Conservation (phyloP, 306 rosid species). For the Vigna trinervia region DNA sequence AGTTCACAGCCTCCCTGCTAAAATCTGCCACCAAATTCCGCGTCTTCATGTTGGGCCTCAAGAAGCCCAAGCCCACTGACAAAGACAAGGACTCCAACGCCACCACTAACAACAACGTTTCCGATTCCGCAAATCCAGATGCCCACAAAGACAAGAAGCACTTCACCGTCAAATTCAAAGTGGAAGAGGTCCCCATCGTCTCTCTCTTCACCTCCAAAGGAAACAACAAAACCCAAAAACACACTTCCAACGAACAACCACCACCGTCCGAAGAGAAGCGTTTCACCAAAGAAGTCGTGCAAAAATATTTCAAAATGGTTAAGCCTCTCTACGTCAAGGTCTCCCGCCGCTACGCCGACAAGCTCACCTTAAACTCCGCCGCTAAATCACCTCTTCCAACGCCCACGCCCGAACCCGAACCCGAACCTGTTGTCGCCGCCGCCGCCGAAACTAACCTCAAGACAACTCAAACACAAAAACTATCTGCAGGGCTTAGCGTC, state of each 20-base stretch:
- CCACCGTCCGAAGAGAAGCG: constrained; percentile 66
- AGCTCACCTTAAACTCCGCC: constrained; percentile 47
- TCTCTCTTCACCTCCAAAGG: constrained; percentile 78
- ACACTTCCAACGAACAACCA: constrained; percentile 52
- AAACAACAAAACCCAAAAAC: constrained; percentile 39
- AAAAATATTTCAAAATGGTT: constrained; percentile 81
- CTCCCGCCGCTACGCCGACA: constrained; percentile 78
- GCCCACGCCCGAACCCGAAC: constrained; percentile 21
- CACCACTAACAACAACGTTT: constrained; percentile 14
- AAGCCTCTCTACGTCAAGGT: constrained; percentile 89
- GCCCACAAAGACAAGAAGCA: constrained; percentile 48
- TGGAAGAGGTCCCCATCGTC: constrained; percentile 84
- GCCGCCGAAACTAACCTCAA: constrained; percentile 32
- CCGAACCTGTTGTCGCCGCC: neutral
- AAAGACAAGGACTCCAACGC: constrained; percentile 50
- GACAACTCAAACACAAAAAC: constrained; percentile 43
- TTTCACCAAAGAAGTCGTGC: constrained; percentile 84
- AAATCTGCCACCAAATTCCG: constrained; percentile 92
- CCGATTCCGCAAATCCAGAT: constrained; percentile 35
- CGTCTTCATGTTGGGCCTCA: constrained; percentile 80
- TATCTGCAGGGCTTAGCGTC: constrained; percentile 76
- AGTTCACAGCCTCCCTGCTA: constrained; percentile 65
- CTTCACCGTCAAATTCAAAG: constrained; percentile 80
- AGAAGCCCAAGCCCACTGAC: constrained; percentile 61
- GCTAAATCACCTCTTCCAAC: constrained; percentile 9